Percentiles rank a stretch among this genome's conserved stretches.
Evolutionary conservation across 1,284 basidiomycete genomes (phyloP).

Genomic region (Ganoderma multipileum): DNA sequence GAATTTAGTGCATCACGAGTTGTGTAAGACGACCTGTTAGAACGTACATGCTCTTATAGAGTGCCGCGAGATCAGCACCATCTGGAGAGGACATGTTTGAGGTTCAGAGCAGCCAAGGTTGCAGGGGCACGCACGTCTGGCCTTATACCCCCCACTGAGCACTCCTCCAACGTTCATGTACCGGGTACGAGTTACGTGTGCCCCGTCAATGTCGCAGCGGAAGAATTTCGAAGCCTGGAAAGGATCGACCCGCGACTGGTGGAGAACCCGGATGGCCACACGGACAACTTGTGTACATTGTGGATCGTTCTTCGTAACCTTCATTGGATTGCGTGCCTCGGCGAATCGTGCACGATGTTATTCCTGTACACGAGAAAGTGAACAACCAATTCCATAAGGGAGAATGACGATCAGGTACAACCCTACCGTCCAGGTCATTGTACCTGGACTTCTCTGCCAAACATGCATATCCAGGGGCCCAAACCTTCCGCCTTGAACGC

Average conservation of each 20-base stretch:
- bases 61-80: background rate
- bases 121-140: background rate
- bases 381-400: background rate
- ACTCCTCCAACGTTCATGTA: background rate
- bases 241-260: background rate
- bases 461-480: background rate
- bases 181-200: background rate
- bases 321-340: background rate
- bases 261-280: background rate
- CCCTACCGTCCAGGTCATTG: background rate
- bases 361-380: background rate
- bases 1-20: background rate
- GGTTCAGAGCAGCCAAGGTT: background rate
- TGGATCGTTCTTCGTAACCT: background rate
- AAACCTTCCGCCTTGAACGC: background rate
- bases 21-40: background rate
- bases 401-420: background rate
- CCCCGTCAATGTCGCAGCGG: background rate
- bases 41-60: background rate
- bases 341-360: background rate
- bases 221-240: background rate
- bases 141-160: background rate
- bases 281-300: background rate
- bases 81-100: constrained; percentile 5
- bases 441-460: background rate